Conservation (phyloP, 2,329 filamentous ascomycete genomes). For the Diaporthe sp. region DNA sequence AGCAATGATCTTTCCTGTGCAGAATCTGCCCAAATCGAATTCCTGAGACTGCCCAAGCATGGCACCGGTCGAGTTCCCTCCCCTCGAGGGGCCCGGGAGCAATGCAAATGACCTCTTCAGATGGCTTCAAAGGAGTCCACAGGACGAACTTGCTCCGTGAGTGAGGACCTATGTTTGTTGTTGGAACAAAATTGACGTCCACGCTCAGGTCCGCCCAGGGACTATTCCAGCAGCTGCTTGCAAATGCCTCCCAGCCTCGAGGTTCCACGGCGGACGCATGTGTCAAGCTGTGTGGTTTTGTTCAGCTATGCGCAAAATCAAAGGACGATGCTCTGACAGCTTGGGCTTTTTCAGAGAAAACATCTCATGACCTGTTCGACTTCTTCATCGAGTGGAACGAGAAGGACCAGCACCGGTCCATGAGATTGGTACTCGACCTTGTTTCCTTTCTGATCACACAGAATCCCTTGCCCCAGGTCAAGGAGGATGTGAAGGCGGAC, state of each 20-base stretch:
- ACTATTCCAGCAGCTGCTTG: constrained; percentile 63
- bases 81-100: constrained; percentile 43
- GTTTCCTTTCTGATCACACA: constrained; percentile 64
- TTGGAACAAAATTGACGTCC: constrained; percentile 10
- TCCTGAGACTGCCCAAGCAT: constrained; percentile 30
- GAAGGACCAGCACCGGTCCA: constrained; percentile 73
- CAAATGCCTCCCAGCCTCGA: constrained; percentile 65
- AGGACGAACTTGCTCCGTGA: constrained; percentile 35
- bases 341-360: constrained; percentile 66
- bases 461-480: constrained; percentile 60
- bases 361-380: constrained; percentile 66
- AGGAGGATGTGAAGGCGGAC: constrained; percentile 55
- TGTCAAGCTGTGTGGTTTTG: constrained; percentile 72
- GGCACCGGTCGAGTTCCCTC: constrained; percentile 38
- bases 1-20: constrained; percentile 22
- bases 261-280: constrained; percentile 70
- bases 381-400: constrained; percentile 79
- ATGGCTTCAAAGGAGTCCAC: constrained; percentile 45
- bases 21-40: background rate
- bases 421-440: constrained; percentile 73
- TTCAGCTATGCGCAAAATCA: constrained; percentile 71
- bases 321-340: constrained; percentile 54
- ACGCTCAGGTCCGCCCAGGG: constrained; percentile 51
- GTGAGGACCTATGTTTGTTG: background rate
- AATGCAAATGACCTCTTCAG: constrained; percentile 46